Percentiles rank a stretch among this genome's conserved stretches.
These are phyloP conservation scores for Beauveria asiatica DNA, from an alignment of 2,329 filamentous ascomycete species.

Conservation along the genomic window DNA sequence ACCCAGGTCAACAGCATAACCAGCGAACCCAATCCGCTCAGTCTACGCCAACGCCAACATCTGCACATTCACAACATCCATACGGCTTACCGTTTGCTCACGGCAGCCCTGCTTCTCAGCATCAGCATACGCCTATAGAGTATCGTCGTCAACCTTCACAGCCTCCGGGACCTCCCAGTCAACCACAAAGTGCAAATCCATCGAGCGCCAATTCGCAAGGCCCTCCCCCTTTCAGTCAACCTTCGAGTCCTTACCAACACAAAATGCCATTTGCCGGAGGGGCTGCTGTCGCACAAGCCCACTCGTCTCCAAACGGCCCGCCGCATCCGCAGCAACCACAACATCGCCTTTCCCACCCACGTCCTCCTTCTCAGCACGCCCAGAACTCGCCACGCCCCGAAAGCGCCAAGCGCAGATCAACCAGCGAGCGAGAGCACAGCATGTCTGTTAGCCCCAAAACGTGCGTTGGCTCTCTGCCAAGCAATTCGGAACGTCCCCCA, in stretches of 20 bases:
- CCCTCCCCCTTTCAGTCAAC: conserved; percentile 20
- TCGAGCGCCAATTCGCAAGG: conserved; percentile 31
- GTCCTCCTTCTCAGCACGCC: conserved; percentile 30
- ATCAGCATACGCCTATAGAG: conserved; percentile 34
- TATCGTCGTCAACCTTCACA: conserved; percentile 44
- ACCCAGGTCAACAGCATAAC: conserved; percentile 28
- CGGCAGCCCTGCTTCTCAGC: conserved; percentile 42
- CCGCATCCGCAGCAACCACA: conserved; percentile 8
- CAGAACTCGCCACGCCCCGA: conserved; percentile 36
- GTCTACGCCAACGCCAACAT: conserved; percentile 53
- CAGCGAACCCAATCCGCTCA: conserved; percentile 50
- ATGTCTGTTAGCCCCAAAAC: conserved; percentile 75
- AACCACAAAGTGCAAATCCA: conserved; percentile 36
- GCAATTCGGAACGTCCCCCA: conserved; percentile 26
- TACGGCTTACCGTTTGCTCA: conserved; percentile 43
- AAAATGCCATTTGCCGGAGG: conserved; percentile 16
- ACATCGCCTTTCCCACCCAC: conserved; percentile 16
- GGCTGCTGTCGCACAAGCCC: conserved; percentile 1
- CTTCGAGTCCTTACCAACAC: conserved; percentile 54
- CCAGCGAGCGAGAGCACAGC: conserved; percentile 59
- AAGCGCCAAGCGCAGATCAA: conserved; percentile 42
- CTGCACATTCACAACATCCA: conserved; percentile 49
- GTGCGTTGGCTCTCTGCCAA: conserved; percentile 44
- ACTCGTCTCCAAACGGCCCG: conserved; percentile 7
- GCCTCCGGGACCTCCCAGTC: conserved; percentile 44